Conservation (phyloP, 139 green algal species). For the Auxenochlorella protothecoides region DNA sequence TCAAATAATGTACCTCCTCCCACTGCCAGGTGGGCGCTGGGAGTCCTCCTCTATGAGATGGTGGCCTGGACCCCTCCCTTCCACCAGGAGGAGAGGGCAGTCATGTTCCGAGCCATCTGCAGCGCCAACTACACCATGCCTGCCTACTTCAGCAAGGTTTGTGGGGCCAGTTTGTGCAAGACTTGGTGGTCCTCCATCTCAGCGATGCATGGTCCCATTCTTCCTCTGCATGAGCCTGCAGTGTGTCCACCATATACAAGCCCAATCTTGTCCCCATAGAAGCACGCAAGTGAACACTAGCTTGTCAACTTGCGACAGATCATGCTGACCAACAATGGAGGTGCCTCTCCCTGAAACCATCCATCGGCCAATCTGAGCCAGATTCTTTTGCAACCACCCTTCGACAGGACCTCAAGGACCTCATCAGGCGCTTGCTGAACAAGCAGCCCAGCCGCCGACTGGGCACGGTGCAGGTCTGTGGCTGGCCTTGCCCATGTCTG, state of each 20-base stretch:
- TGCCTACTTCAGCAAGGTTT: not conserved
- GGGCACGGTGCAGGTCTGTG: slow-evolving; percentile 42
- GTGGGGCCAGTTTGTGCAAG: not conserved
- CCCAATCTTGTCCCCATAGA: no score
- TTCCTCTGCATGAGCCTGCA: no score
- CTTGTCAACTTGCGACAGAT: not conserved
- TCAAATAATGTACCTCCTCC: no score
- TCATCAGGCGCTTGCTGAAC: slow-evolving; percentile 67
- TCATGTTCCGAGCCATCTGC: slow-evolving; percentile 80
- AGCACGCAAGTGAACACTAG: not conserved
- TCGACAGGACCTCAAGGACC: slow-evolving; percentile 52
- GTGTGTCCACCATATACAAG: no score
- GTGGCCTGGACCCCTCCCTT: slow-evolving; percentile 76
- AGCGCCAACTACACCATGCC: slow-evolving; percentile 47
- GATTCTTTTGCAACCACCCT: not conserved
- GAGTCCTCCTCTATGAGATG: slow-evolving; percentile 88
- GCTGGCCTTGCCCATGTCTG: not conserved
- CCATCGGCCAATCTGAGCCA: not conserved
- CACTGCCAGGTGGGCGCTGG: slow-evolving; percentile 68
- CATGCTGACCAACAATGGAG: no score
- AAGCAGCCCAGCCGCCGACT: slow-evolving; percentile 57
- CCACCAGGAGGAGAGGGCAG: slow-evolving; percentile 66
- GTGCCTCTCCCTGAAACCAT: no score
- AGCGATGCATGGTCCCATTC: no score
- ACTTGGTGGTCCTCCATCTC: no score